Conservation (phyloP, 352 stramenopile species). For the Salisapilia sapeloensis region DNA sequence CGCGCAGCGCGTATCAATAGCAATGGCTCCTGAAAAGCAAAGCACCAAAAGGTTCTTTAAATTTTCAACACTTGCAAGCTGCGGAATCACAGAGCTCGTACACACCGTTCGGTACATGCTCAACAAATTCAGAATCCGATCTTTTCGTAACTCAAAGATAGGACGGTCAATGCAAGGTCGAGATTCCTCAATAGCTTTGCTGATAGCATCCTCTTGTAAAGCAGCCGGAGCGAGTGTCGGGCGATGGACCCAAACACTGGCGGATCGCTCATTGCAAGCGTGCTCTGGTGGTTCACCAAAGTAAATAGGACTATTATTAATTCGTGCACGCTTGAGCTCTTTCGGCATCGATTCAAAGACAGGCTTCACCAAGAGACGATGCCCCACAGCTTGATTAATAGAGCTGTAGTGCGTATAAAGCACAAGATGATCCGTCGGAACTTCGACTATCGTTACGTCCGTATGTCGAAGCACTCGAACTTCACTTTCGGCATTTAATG, state of each 20-base stretch:
- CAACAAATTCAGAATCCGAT: constrained; percentile 49
- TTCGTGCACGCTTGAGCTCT: not conserved
- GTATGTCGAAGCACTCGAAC: too few species aligned
- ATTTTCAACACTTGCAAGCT: constrained; percentile 36
- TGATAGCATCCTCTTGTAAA: constrained; percentile 28
- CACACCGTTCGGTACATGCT: constrained; percentile 39
- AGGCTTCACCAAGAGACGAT: too few species aligned
- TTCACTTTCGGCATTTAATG: too few species aligned
- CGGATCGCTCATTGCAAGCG: constrained; percentile 21
- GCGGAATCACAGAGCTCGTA: constrained; percentile 28
- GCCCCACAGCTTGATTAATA: too few species aligned
- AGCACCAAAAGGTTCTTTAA: too few species aligned
- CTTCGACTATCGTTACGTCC: too few species aligned
- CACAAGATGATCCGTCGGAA: constrained; percentile 45
- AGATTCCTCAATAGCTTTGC: constrained; percentile 25
- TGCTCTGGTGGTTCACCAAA: constrained; percentile 42
- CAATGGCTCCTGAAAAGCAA: constrained; percentile 25
- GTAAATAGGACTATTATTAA: constrained; percentile 23
- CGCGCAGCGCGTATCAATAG: constrained; percentile 28
- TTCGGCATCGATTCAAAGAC: not conserved
- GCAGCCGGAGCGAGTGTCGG: constrained; percentile 27
- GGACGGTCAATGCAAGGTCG: constrained; percentile 11
- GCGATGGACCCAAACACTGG: constrained; percentile 42
- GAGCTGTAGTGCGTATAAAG: too few species aligned
- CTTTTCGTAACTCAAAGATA: constrained; percentile 11